These are phyloP conservation scores for Saccharomyces mikatae DNA, from an alignment of 805 yeast species.

Conservation along the genomic window DNA sequence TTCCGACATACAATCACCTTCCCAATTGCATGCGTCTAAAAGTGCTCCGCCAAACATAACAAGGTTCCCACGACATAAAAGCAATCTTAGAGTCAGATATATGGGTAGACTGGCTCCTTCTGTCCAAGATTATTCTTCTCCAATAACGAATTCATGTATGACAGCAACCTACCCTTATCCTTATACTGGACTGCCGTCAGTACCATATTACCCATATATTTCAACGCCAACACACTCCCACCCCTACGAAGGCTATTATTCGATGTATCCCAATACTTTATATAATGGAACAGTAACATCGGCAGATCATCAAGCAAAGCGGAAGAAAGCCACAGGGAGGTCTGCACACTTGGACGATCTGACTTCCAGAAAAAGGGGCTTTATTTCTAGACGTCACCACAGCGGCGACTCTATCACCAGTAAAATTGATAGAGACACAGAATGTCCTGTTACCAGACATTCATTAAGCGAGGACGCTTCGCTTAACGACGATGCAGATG, in stretches of 20 bases:
- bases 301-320: neutral
- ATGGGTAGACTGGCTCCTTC: slow-evolving; percentile 12
- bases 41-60: slow-evolving; percentile 24
- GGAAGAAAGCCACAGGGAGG: neutral
- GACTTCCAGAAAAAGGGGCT: neutral
- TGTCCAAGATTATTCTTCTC: neutral
- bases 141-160: neutral
- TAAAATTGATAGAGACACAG: neutral
- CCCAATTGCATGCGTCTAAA: slow-evolving; percentile 2
- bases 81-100: slow-evolving; percentile 22
- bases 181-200: slow-evolving; percentile 4
- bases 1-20: neutral
- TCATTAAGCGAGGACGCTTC: neutral
- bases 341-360: neutral
- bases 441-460: neutral
- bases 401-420: neutral
- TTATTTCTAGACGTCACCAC: neutral
- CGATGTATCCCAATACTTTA: slow-evolving; percentile 3
- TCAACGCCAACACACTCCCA: slow-evolving; percentile 5
- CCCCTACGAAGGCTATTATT: slow-evolving; percentile 6
- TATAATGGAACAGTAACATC: neutral
- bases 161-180: neutral
- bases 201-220: slow-evolving; percentile 3
- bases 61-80: slow-evolving; percentile 12
- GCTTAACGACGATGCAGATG: neutral